Evolutionary conservation across 352 stramenopile species (phyloP), one percentile per base, ranked within the genome.

Genomic region (Phytophthora sojae): DNA sequence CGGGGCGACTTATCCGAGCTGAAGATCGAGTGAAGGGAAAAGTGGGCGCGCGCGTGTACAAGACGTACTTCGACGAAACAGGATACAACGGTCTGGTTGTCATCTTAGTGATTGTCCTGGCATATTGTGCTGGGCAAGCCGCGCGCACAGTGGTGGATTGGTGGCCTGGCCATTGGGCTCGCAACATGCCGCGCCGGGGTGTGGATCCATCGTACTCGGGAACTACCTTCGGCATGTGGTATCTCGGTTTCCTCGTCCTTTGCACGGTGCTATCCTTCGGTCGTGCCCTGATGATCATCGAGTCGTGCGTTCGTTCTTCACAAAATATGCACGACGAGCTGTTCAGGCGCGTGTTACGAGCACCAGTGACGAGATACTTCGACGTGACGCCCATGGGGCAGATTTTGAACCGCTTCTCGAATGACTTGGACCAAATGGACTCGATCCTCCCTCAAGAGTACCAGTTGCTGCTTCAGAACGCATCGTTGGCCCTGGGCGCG

Each of bases 371-470:
- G 17, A 52, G 53, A 6, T 91, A 88, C 74, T 92, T 89, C 30
- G 82, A 92, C 50, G 60, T 88, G 32, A 92, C 81, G 1, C 83
- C 85, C 0, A 71, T 91, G 6, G 81, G 83, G 9, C 77, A 75
- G 11, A 89, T 90, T 35, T 62, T 91, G 29, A 91, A 90, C 52
- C 71, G 81, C 2, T 91, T 91, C 56, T 84, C 75, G 23, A 84
- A 78, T 49, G 83, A 91, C 17, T 57, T 88, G 29, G 77, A 90
- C 47, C 80, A 87, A 63, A 71, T 88, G 51, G 80, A 88, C 49
- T 47, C 73, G n/a, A 76, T 77, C 11, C 23, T 81, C 7, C 76
- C 76, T 17, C 49, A 77, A 81, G 50, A n/a, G 21, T 84, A 82
- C 66, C 72, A 86, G 30, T 58, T 80, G 15, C 61, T 88, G 0